Evolutionary conservation across 345 rosid species (phyloP), one percentile per base, ranked within the genome.

Genomic region (Populus alba): DNA sequence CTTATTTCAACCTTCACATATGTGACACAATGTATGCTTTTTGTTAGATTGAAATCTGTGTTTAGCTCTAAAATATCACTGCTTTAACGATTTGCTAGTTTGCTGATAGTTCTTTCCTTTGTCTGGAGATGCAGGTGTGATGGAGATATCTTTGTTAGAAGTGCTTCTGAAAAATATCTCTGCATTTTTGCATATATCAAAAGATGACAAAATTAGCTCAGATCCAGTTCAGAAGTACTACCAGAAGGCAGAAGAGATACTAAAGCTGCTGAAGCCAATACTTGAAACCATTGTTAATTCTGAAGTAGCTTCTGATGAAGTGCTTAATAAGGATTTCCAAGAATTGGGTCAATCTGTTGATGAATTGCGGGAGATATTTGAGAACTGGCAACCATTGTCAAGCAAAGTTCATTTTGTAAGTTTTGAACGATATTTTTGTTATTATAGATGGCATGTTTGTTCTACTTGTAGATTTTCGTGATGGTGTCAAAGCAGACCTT

Each of bases 391-490:
- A 77, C 88, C 96, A 8, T 83, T 92, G 82, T 85, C 85, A 43
- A 94, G 98, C 80, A 92, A 92, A 91, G 90, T 91, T 73, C 88
- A 90, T 79, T 91, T 90, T 85, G 99, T 97, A 86, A 90, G 99
- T 86, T 63, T 66, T 39, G 12, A 61, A 76, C 63, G 23, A 18
- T 10, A 6, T 23, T 18, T 76, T 31, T 49, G 12, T 68, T 18
- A n/a, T 82, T 75, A 71, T 45, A n/a, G n/a, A 35, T 66, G 17
- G 76, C 25, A 74, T 39, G 39, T 51, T 27, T 76, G 66, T 33
- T 62, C 72, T 70, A 10, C 37, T 70, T 49, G 13, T 35, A 8
- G 43, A 31, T 25, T 73, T 51, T 39, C 3, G 45, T 68, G 37
- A 13, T 17, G 49, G 59, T 61, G n/a, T 53, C 67, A 59, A 47